Evolutionary conservation across 331 rosid species (phyloP), one percentile per base, ranked within the genome.

Genomic region (Quercus phellos): DNA sequence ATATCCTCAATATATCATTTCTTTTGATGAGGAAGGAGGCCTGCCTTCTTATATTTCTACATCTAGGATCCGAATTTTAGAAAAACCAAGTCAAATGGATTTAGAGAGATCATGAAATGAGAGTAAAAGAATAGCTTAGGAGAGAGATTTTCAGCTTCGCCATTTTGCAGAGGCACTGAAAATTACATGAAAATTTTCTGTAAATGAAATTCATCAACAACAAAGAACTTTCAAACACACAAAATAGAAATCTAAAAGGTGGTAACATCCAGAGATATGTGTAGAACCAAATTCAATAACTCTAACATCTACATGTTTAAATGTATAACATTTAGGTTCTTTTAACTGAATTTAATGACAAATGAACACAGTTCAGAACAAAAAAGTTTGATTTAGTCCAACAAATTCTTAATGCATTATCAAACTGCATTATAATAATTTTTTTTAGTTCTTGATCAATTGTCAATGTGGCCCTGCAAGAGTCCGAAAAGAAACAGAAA

Each of bases 381-480:
- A 10, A 66, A 10, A 66, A 18, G 22, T 18, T 34, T 5, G 9
- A 6, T 66, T 66, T 8, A 13, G 71, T 66, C 51, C 26, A 66
- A 8, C 43, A 66, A 66, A n/a, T n/a, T 66, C 38, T 34, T 34
- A 34, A 34, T 34, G 14, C 51, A 34, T 18, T 1, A 34, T 34
- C 51, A 66, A 66, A 34, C 71, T 34, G 12, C 50, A n/a, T 34
- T 11, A 35, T 0, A 34, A 66, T 14, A 22, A 6, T 32, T 66
- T 66, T 38, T 17, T 32, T 32, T 30, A 4, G 68, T 75, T 78
- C 72, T 46, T 72, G 38, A 50, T 72, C 51, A 68, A 60, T 69
- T 42, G 64, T 74, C 55, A 76, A 61, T 63, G 58, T 32, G 70
- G 38, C 51, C 16, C 70, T 75, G 78, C 32, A 43, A 60, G 51